These are phyloP conservation scores for Trametes sp. DNA, from an alignment of 1,284 basidiomycete species.

Conservation along the genomic window DNA sequence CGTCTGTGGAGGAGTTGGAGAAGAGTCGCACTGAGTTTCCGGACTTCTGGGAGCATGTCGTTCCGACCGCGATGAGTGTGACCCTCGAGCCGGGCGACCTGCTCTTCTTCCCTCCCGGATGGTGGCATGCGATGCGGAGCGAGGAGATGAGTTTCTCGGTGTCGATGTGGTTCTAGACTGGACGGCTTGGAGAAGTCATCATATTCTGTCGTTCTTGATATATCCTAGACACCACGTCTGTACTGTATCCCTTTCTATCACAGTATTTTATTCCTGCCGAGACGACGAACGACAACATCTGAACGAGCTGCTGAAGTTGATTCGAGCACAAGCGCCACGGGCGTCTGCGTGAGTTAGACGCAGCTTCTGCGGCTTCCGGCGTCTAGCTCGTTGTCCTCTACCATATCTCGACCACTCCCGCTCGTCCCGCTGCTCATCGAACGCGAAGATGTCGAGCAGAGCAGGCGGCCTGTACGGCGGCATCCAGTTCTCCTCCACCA, in stretches of 20 bases:
- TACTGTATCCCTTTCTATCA: too few relatives aligned
- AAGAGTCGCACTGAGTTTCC: slow-evolving; percentile 42
- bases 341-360: neutral
- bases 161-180: slow-evolving; percentile 79
- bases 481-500: slow-evolving; percentile 76
- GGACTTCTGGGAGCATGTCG: slow-evolving; percentile 64
- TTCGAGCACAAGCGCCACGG: too few relatives aligned
- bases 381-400: slow-evolving; percentile 11
- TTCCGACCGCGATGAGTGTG: slow-evolving; percentile 69
- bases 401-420: neutral
- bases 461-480: slow-evolving; percentile 83
- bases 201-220: too few relatives aligned
- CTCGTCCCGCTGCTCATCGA: too few relatives aligned
- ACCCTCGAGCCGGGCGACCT: slow-evolving; percentile 84
- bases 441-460: slow-evolving; percentile 70
- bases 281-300: too few relatives aligned
- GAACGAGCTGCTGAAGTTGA: too few relatives aligned
- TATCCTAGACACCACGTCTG: too few relatives aligned
- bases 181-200: neutral
- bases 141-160: slow-evolving; percentile 81
- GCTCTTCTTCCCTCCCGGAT: slow-evolving; percentile 87
- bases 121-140: slow-evolving; percentile 93
- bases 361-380: neutral
- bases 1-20: slow-evolving; percentile 36
- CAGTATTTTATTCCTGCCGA: too few relatives aligned